Evolutionary conservation across 2,329 filamentous ascomycete species (phyloP).

Genomic region (Cercospora sp.): DNA sequence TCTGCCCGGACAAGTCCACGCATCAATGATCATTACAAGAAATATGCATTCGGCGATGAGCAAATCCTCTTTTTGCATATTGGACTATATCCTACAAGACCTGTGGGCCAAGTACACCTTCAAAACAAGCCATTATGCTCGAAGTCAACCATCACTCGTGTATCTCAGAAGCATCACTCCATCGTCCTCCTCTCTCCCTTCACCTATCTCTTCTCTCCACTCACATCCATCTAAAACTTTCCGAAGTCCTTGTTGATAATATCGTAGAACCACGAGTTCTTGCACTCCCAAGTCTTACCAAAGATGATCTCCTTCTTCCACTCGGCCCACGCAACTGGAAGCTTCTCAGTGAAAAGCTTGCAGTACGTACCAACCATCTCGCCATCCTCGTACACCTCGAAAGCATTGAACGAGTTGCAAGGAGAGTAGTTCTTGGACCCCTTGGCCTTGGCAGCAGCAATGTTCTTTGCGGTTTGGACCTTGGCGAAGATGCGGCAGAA

Average conservation of each 20-base stretch:
- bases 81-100: not conserved
- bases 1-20: not conserved
- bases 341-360: constrained; percentile 29
- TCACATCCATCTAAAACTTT: constrained; percentile 4
- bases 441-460: constrained; percentile 17
- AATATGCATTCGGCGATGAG: not conserved
- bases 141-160: not conserved
- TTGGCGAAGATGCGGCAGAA: constrained; percentile 29
- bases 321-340: constrained; percentile 5
- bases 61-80: not conserved
- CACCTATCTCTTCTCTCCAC: not conserved
- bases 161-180: not conserved
- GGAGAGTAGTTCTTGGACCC: constrained; percentile 25
- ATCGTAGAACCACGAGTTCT: constrained; percentile 15
- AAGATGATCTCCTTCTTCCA: constrained; percentile 1
- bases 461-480: constrained; percentile 9
- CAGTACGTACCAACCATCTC: constrained; percentile 36
- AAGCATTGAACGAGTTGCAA: constrained; percentile 37
- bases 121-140: not conserved
- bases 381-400: constrained; percentile 33
- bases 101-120: not conserved
- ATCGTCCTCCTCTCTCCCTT: not conserved
- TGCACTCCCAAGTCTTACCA: constrained; percentile 10
- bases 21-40: not conserved
- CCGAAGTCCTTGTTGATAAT: constrained; percentile 12